Evolutionary conservation across 176 grass and related monocot species (phyloP), one percentile per base, ranked within the genome.

Genomic region (Lolium perenne): DNA sequence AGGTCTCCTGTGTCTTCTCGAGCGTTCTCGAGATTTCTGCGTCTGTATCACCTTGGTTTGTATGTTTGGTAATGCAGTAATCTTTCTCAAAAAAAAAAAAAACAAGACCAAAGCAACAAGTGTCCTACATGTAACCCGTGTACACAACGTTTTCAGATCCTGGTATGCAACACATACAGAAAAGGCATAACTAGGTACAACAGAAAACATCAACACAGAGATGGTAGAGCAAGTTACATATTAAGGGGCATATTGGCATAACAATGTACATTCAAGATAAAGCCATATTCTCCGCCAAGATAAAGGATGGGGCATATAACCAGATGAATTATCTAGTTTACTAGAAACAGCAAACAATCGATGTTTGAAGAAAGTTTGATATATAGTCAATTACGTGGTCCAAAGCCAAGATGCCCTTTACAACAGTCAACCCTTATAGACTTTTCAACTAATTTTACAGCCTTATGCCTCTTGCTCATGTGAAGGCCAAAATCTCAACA

Each of bases 391-490:
- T 79, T 83, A 25, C 46, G 62, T 81, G 77, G 32, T 77, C 9
- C 62, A 85, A 77, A 77, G 77, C 62, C 77, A 0, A 71, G 50
- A 77, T 17, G 17, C 54, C 38, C 71, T 88, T 88, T 85, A 85
- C 90, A 91, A 85, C 86, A 91, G 21, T 64, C 86, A 85, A 91
- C 90, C 87, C 6, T 63, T 46, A 47, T 47, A 47, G 46, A 47
- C 46, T 43, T 43, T 43, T 7, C 41, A 10, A 47, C 46, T 47
- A 47, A 85, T 87, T 81, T 87, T 84, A 88, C 82, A 93, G 26
- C 74, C 77, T 84, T 86, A 46, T 60, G 63, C 58, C 47, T 76
- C 77, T 16, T 20, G 45, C 45, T 40, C 84, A 81, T 58, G 20
- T 77, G 53, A 84, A 83, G 6, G 74, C 67, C 73, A 84, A 84